Evolutionary conservation across 495 filamentous ascomycete species (phyloP).

Genomic region (Daldinia caldariorum): DNA sequence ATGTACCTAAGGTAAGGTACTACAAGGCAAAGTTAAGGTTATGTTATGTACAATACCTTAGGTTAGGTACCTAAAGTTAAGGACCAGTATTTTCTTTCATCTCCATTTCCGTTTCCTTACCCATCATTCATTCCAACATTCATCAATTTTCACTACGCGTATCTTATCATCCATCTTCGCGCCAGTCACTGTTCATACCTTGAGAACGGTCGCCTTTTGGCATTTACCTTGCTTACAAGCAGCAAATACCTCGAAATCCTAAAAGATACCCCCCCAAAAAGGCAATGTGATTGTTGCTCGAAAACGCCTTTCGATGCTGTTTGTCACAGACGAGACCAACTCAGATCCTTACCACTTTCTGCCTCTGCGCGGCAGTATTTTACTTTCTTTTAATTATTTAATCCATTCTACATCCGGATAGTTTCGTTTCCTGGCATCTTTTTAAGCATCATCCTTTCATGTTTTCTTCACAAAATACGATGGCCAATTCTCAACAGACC

Average conservation of each 20-base stretch:
- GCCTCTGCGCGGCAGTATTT: background rate
- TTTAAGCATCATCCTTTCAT: background rate
- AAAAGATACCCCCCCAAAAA: conserved; percentile 8
- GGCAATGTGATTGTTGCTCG: conserved; percentile 27
- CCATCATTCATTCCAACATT: conserved; percentile 36
- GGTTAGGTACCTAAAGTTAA: background rate
- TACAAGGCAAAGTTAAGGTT: background rate
- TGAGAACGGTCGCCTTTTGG: conserved; percentile 7
- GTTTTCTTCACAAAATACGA: conserved; percentile 10
- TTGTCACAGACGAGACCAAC: conserved; percentile 14
- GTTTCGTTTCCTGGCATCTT: background rate
- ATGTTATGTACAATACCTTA: background rate
- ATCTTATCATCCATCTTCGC: background rate
- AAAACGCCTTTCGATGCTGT: conserved; percentile 27
- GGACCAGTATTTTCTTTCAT: conserved; percentile 10
- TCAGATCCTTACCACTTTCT: conserved; percentile 9
- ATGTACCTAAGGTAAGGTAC: background rate
- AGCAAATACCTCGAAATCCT: conserved; percentile 1
- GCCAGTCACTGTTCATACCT: conserved; percentile 4
- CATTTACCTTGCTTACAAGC: conserved; percentile 6
- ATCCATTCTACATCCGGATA: background rate
- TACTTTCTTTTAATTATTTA: conserved; percentile 21
- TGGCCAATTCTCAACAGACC: conserved; percentile 48
- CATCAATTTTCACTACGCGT: conserved; percentile 16
- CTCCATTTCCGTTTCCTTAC: conserved; percentile 25